Evolutionary conservation across 1,284 basidiomycete genomes (phyloP).

Genomic region (Ustilago xerochloae): DNA sequence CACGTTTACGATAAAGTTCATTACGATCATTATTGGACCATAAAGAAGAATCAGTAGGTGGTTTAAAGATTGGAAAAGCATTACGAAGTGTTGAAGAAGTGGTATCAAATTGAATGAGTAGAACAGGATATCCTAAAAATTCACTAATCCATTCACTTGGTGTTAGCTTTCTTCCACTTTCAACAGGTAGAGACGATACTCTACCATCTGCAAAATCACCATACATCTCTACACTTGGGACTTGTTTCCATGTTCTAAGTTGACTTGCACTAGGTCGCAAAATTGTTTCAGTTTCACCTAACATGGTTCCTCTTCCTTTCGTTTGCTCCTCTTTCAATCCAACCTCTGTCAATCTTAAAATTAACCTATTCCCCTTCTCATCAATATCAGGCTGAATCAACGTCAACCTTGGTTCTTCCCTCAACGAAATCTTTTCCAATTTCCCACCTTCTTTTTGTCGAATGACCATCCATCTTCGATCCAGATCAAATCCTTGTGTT

Average conservation of each 20-base stretch:
- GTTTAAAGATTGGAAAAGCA: constrained; percentile 57
- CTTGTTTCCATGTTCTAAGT: constrained; percentile 22
- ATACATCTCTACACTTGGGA: constrained; percentile 44
- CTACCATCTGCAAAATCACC: constrained; percentile 54
- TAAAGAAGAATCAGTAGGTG: constrained; percentile 14
- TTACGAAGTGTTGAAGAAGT: constrained; percentile 16
- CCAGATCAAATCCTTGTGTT: constrained; percentile 52
- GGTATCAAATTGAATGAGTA: constrained; percentile 54
- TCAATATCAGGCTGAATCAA: constrained; percentile 45
- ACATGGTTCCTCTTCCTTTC: not conserved
- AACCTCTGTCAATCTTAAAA: constrained; percentile 15
- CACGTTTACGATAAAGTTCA: constrained; percentile 34
- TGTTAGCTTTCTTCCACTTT: not conserved
- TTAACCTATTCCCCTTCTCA: constrained; percentile 5
- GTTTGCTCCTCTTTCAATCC: constrained; percentile 5
- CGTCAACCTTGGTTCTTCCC: constrained; percentile 50
- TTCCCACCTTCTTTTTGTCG: constrained; percentile 7
- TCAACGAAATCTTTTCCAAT: constrained; percentile 33
- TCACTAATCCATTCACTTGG: constrained; percentile 54
- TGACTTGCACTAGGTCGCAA: constrained; percentile 14
- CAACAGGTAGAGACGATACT: constrained; percentile 12
- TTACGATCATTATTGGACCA: constrained; percentile 2
- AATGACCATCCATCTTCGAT: constrained; percentile 57
- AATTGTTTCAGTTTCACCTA: constrained; percentile 25
- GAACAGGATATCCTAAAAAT: constrained; percentile 53